phyloP scores from a whole-genome alignment of 768 basidiomycete species.

The Pulveroboletus sp. region DNA sequence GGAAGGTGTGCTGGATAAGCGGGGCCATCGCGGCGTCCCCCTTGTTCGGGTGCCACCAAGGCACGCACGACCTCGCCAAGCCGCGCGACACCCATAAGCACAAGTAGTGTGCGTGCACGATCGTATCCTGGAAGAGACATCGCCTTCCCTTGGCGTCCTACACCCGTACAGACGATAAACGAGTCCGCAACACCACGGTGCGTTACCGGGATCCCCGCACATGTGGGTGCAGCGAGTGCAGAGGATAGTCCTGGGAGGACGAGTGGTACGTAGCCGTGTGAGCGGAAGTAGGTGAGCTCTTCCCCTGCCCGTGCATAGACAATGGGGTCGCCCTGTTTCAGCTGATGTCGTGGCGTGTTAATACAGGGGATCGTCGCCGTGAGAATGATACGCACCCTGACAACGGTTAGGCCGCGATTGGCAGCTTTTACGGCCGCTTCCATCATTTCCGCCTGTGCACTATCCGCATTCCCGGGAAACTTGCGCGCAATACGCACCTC shows the following conservation, averaged over 20 bases:
- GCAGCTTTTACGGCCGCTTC: slow-evolving; percentile 85
- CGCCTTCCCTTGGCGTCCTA: slow-evolving; percentile 80
- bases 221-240: slow-evolving; percentile 84
- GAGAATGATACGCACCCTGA: slow-evolving; percentile 56
- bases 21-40: slow-evolving; percentile 46
- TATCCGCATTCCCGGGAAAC: slow-evolving; percentile 96
- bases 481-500: slow-evolving; percentile 90
- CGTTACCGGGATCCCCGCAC: slow-evolving; percentile 91
- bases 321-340: slow-evolving; percentile 97
- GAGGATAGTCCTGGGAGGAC: slow-evolving; percentile 90
- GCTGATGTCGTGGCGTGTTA: slow-evolving; percentile 38
- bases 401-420: slow-evolving; percentile 74
- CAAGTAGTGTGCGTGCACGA: slow-evolving; percentile 72
- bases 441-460: slow-evolving; percentile 95
- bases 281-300: slow-evolving; percentile 89
- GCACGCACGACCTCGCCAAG: slow-evolving; percentile 68
- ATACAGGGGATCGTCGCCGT: background rate
- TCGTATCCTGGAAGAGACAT: slow-evolving; percentile 89
- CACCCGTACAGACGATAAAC: slow-evolving; percentile 90
- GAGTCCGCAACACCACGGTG: slow-evolving; percentile 93
- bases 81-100: slow-evolving; percentile 95
- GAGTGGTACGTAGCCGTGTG: slow-evolving; percentile 77
- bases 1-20: slow-evolving; percentile 77
- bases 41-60: slow-evolving; percentile 36
- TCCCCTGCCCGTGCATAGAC: slow-evolving; percentile 95